These are phyloP conservation scores for Chlorella sp. DNA, from an alignment of 139 green algal genomes.

Conservation along the genomic window DNA sequence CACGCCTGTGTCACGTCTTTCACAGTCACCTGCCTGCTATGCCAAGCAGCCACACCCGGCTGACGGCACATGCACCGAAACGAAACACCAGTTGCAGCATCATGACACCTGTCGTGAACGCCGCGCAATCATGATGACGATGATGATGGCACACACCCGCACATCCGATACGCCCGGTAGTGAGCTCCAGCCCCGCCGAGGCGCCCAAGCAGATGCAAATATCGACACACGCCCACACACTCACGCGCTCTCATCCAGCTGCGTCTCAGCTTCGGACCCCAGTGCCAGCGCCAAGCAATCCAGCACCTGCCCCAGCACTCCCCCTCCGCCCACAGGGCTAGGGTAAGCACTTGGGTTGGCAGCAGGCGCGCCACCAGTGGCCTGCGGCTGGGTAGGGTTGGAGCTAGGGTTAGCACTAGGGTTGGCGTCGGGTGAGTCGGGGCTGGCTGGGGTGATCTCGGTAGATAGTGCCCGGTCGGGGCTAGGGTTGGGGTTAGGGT, in stretches of 20 bases:
- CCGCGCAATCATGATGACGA: too few species aligned
- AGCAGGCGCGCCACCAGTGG: neutral
- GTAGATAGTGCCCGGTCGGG: neutral
- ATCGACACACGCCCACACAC: too few species aligned
- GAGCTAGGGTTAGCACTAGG: neutral
- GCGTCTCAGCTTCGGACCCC: conserved; percentile 21
- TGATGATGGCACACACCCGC: too few species aligned
- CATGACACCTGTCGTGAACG: too few species aligned
- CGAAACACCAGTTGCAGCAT: too few species aligned
- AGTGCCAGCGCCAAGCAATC: conserved; percentile 49
- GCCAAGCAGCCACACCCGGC: neutral
- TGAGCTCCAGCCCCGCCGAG: too few species aligned
- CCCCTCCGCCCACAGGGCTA: neutral
- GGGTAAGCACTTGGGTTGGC: too few species aligned
- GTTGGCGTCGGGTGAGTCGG: neutral
- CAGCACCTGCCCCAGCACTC: conserved; percentile 26
- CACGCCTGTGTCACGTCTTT: neutral
- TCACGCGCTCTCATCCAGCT: conserved; percentile 35
- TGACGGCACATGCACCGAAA: too few species aligned
- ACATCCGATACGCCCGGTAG: too few species aligned
- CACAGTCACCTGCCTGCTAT: neutral
- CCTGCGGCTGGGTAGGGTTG: neutral
- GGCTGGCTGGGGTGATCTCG: neutral
- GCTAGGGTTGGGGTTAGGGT: neutral
- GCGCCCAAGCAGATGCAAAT: too few species aligned